Conservation (phyloP, 768 basidiomycete species). For the Russula emetica region DNA sequence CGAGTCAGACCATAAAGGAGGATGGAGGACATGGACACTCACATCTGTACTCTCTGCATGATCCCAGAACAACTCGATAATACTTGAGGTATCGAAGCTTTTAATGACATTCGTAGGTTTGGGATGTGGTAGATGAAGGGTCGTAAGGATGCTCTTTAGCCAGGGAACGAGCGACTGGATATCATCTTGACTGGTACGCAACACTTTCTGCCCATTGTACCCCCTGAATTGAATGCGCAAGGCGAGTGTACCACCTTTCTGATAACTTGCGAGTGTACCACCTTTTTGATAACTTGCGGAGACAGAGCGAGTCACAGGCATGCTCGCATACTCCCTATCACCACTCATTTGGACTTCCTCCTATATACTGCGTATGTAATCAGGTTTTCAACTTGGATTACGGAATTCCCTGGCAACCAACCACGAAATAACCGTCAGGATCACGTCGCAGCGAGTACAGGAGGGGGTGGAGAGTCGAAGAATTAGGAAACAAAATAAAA, state of each 20-base stretch:
- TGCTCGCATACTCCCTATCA: background rate
- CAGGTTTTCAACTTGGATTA: background rate
- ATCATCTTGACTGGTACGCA: background rate
- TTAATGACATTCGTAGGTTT: constrained; percentile 12
- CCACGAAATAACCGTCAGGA: background rate
- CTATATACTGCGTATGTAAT: background rate
- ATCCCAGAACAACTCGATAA: constrained; percentile 22
- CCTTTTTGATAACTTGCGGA: background rate
- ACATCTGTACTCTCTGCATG: background rate
- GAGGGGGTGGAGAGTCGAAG: background rate
- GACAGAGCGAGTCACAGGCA: background rate
- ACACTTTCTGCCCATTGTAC: background rate
- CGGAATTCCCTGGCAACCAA: background rate
- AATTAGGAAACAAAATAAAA: background rate
- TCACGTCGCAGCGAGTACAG: background rate
- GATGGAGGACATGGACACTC: background rate
- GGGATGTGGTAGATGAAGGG: constrained; percentile 17
- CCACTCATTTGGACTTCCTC: no score
- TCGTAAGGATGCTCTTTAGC: constrained; percentile 6
- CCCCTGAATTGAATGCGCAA: constrained; percentile 20
- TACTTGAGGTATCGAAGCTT: background rate
- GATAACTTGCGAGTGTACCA: background rate
- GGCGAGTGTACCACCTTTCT: background rate
- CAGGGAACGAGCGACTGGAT: constrained; percentile 11
- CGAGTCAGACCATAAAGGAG: background rate